phyloP scores from a whole-genome alignment of 805 yeast genomes.

The Candida montana region DNA sequence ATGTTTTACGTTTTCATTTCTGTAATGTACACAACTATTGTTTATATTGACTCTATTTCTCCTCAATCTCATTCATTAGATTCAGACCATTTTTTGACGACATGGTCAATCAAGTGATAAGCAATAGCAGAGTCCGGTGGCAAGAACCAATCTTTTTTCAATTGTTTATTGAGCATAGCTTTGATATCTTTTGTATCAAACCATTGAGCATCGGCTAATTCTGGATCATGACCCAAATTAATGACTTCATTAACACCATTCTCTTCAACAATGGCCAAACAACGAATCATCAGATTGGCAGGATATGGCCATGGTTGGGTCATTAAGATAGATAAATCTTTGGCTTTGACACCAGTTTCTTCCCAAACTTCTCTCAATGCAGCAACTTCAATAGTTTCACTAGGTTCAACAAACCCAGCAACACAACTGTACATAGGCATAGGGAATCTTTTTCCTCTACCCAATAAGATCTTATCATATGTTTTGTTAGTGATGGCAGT shows the following conservation, averaged over 20 bases:
- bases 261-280: slow-evolving; percentile 72
- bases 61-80: slow-evolving; percentile 4
- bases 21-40: not conserved
- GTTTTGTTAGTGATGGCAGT: slow-evolving; percentile 66
- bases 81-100: slow-evolving; percentile 14
- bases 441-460: slow-evolving; percentile 60
- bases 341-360: slow-evolving; percentile 78
- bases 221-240: slow-evolving; percentile 77
- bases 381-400: slow-evolving; percentile 86
- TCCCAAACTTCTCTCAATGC: slow-evolving; percentile 90
- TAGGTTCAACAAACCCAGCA: slow-evolving; percentile 96
- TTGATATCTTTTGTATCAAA: slow-evolving; percentile 52
- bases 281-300: slow-evolving; percentile 88
- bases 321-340: slow-evolving; percentile 52
- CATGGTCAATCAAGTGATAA: slow-evolving; percentile 20
- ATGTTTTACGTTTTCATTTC: not conserved
- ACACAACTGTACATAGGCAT: slow-evolving; percentile 70
- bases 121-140: slow-evolving; percentile 27
- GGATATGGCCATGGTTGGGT: slow-evolving; percentile 99
- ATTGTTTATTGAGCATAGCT: slow-evolving; percentile 13
- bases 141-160: slow-evolving; percentile 19
- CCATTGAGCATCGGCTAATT: slow-evolving; percentile 84
- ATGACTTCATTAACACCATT: slow-evolving; percentile 61
- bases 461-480: slow-evolving; percentile 61
- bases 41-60: no score